phyloP scores from a whole-genome alignment of 1,284 basidiomycete genomes.

The Porodaedalea pini region DNA sequence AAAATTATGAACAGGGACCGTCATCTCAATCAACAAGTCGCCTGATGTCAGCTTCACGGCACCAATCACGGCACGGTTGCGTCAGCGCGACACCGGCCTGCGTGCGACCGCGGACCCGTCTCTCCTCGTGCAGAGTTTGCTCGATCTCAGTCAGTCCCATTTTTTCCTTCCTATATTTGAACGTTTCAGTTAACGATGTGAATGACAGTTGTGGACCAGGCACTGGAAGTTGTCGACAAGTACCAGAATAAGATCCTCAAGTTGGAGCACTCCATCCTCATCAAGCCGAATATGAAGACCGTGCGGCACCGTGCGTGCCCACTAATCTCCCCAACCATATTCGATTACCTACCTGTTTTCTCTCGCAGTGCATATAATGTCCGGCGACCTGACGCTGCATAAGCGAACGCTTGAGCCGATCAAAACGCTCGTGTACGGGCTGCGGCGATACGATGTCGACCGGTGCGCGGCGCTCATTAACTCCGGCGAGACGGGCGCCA shows the following conservation, averaged over 20 bases:
- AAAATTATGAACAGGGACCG: conserved; percentile 43
- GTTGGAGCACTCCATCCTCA: conserved; percentile 55
- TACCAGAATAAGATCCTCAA: conserved; percentile 59
- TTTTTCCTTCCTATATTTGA: background rate
- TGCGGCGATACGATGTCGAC: conserved; percentile 63
- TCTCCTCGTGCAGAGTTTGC: conserved; percentile 55
- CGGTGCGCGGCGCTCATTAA: conserved; percentile 55
- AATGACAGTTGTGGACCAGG: conserved; percentile 56
- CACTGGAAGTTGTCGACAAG: conserved; percentile 62
- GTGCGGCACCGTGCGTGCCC: conserved; percentile 50
- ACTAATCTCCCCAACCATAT: background rate
- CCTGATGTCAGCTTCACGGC: conserved; percentile 46
- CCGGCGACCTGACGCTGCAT: conserved; percentile 66
- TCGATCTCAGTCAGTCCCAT: conserved; percentile 52
- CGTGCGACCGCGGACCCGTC: conserved; percentile 59
- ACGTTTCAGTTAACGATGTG: background rate
- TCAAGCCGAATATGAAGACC: conserved; percentile 56
- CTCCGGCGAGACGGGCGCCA: conserved; percentile 26
- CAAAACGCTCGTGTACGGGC: conserved; percentile 61
- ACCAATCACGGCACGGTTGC: conserved; percentile 53
- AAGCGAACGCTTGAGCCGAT: conserved; percentile 68
- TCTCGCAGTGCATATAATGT: conserved; percentile 60
- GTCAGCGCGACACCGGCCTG: conserved; percentile 54
- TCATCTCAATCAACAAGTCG: conserved; percentile 54
- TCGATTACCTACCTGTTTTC: background rate